phyloP scores from a whole-genome alignment of 1,284 basidiomycete genomes.

The Singerocomus inundabilis region DNA sequence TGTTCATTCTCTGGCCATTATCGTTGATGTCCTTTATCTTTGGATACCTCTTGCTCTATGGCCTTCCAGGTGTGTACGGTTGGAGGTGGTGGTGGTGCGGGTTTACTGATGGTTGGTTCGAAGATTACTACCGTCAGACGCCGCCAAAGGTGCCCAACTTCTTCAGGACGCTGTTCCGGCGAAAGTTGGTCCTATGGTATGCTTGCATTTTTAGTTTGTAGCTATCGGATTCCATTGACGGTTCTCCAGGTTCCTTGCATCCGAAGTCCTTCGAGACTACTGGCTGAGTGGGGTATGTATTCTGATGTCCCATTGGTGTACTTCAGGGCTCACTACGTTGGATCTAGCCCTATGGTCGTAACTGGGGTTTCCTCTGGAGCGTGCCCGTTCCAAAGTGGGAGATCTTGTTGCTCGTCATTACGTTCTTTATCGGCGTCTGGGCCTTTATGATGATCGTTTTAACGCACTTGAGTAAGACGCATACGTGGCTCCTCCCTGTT shows the following conservation, averaged over 20 bases:
- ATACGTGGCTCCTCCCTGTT: slow-evolving; percentile 90
- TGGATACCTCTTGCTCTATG: slow-evolving; percentile 78
- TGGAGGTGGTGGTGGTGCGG: background rate
- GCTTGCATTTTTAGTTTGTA: background rate
- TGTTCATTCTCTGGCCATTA: slow-evolving; percentile 81
- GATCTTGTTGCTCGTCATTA: slow-evolving; percentile 73
- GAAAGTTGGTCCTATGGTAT: slow-evolving; percentile 85
- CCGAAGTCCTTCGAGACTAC: slow-evolving; percentile 87
- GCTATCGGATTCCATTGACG: slow-evolving; percentile 4
- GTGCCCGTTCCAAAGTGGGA: slow-evolving; percentile 82
- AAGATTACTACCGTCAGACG: slow-evolving; percentile 85
- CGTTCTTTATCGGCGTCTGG: slow-evolving; percentile 89
- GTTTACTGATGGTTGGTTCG: slow-evolving; percentile 10
- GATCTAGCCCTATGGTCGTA: slow-evolving; percentile 78
- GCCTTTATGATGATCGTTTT: slow-evolving; percentile 69
- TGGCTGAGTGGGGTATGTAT: slow-evolving; percentile 80
- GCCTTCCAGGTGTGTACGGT: slow-evolving; percentile 68
- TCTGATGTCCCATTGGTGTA: too few species aligned
- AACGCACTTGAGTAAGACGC: slow-evolving; percentile 85
- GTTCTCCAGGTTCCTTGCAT: slow-evolving; percentile 64
- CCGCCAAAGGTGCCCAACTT: slow-evolving; percentile 93
- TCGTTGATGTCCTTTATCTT: slow-evolving; percentile 72
- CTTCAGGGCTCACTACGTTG: slow-evolving; percentile 17
- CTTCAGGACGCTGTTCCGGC: slow-evolving; percentile 80
- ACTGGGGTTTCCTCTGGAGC: slow-evolving; percentile 91